phyloP scores from a whole-genome alignment of 2,329 filamentous ascomycete genomes.

The Curvularia hawaiiensis region DNA sequence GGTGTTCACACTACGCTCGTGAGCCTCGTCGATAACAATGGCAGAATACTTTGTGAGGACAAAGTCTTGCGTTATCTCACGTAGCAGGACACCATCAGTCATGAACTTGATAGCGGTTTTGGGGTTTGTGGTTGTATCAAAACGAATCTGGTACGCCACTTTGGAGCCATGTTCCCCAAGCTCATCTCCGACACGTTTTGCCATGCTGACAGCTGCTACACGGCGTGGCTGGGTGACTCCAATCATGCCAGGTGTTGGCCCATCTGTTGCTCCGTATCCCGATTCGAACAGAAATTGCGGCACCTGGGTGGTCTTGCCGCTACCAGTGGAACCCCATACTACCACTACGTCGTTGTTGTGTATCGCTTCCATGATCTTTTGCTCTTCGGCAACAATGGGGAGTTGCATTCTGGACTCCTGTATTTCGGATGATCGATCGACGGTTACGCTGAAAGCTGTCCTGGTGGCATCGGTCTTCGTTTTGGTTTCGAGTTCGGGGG shows the following conservation, averaged over 20 bases:
- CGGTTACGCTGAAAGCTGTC: slow-evolving; percentile 76
- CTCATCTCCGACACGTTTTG: slow-evolving; percentile 86
- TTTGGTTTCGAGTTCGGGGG: slow-evolving; percentile 65
- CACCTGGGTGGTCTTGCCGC: slow-evolving; percentile 96
- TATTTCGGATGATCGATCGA: slow-evolving; percentile 73
- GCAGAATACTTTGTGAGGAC: slow-evolving; percentile 87
- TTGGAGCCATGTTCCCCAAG: slow-evolving; percentile 75
- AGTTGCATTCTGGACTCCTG: slow-evolving; percentile 79
- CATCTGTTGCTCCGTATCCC: slow-evolving; percentile 79
- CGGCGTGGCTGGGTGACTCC: slow-evolving; percentile 93
- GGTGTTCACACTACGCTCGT: slow-evolving; percentile 96
- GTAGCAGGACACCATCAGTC: slow-evolving; percentile 94
- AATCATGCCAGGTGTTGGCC: slow-evolving; percentile 87
- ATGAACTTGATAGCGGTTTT: slow-evolving; percentile 97
- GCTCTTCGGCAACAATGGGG: slow-evolving; percentile 92
- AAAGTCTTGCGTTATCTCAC: slow-evolving; percentile 90
- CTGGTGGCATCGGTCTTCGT: slow-evolving; percentile 63
- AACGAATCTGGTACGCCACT: slow-evolving; percentile 91
- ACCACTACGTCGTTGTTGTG: slow-evolving; percentile 90
- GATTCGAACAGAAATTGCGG: slow-evolving; percentile 96
- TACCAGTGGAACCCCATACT: slow-evolving; percentile 93
- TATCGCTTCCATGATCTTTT: slow-evolving; percentile 97
- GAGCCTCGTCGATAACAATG: slow-evolving; percentile 94
- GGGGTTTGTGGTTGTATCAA: slow-evolving; percentile 79
- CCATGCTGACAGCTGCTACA: slow-evolving; percentile 96